Percentiles rank a stretch among this genome's conserved stretches.
These are phyloP conservation scores for Ochromonas danica DNA, from an alignment of 108 stramenopile species.

Conservation along the genomic window DNA sequence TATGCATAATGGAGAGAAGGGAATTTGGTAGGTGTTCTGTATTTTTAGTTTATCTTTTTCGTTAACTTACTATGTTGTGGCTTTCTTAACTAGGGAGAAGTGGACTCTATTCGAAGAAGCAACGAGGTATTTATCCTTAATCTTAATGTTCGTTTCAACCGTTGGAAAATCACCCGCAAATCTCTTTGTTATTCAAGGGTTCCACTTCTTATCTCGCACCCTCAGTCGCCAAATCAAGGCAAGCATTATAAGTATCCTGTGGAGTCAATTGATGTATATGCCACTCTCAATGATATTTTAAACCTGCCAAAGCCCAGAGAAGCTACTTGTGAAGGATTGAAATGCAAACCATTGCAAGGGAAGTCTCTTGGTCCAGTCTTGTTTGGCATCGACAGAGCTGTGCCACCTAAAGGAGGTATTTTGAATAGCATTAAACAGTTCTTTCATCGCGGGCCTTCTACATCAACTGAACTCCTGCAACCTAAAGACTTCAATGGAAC, in stretches of 20 bases:
- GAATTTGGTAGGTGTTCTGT: conserved; percentile 12
- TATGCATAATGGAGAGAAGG: conserved; percentile 39
- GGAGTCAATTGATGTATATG: conserved; percentile 22
- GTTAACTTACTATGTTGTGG: neutral
- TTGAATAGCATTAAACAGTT: neutral
- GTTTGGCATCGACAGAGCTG: neutral
- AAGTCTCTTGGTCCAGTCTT: conserved; percentile 29
- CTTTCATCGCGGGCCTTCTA: neutral
- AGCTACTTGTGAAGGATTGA: neutral
- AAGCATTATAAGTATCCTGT: conserved; percentile 29
- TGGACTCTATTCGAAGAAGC: conserved; percentile 35
- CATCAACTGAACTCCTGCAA: neutral
- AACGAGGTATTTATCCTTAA: neutral
- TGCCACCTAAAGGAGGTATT: neutral
- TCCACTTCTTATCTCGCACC: conserved; percentile 26
- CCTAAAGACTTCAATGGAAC: neutral
- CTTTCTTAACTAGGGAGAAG: conserved; percentile 26
- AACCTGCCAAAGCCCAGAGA: neutral
- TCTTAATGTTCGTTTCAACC: neutral
- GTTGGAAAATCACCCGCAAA: neutral
- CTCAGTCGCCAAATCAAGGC: conserved; percentile 7
- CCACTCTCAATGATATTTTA: conserved; percentile 18
- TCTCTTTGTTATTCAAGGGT: conserved; percentile 5
- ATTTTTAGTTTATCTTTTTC: neutral
- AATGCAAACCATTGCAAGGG: conserved; percentile 3